Evolutionary conservation across 2,329 filamentous ascomycete genomes (phyloP), one percentile per base, ranked within the genome.

Genomic region (Chrysoporthe cubensis): DNA sequence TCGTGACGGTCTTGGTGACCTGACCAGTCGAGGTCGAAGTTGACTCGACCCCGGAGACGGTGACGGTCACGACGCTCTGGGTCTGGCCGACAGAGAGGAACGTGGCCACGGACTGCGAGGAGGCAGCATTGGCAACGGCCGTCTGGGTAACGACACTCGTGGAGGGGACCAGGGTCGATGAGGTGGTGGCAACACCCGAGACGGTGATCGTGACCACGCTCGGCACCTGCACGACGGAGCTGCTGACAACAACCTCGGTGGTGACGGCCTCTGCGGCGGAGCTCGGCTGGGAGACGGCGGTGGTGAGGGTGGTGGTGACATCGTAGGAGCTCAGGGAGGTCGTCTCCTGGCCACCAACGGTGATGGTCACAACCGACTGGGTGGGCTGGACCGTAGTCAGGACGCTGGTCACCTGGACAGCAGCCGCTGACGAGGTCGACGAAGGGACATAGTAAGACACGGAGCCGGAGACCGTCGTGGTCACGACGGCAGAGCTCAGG

Each of bases 401-500:
- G 8, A 54, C 64, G 21, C 62, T 66, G 16, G 66, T 62, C 1
- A 58, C 56, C 26, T 58, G 44, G 7, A 21, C 62, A 40, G 62
- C 62, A 6, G 37, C 32, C 6, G 62, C 68, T n/a, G 57, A 52
- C 40, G 56, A 63, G 26, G 58, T 43, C 44, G 66, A 50, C 48
- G 42, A 32, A 21, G 68, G 68, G 37, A 69, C 52, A 37, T 65
- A 69, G 62, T 68, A 69, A 6, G 68, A 69, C 21, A 65, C 50
- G 8, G 66, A 62, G n/a, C 68, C 68, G 7, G 46, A 37, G 44
- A 69, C 57, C 11, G 62, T 68, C 11, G 68, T 69, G 42, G 68
- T 69, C 11, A 68, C 59, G 8, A 69, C 46, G 37, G 68, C 68
- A 54, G 66, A 68, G 68, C 68, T 69, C 65, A 69, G 8, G 68